A percentile compares a stretch with the other conserved stretches of the same genome.
Conservation (phyloP, 2,329 filamentous ascomycete species). For the Fusarium pseudograminearum region DNA sequence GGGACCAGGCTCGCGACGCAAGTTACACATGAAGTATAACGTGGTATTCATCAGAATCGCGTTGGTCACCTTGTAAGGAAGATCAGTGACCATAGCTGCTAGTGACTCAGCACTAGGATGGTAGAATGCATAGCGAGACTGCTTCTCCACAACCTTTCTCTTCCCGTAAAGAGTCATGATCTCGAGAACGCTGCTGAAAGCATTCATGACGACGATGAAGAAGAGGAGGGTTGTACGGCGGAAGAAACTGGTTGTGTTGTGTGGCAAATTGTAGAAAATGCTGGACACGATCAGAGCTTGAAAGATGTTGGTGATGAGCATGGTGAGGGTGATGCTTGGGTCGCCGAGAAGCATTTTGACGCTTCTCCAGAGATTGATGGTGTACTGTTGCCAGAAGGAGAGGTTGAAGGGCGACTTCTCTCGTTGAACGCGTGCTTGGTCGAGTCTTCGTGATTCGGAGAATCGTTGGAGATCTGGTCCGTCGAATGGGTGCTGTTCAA, state of each 20-base stretch:
- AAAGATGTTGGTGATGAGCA: conserved; percentile 38
- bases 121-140: conserved; percentile 50
- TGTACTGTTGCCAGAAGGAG: conserved; percentile 26
- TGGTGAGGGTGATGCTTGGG: conserved; percentile 29
- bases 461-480: conserved; percentile 41
- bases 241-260: conserved; percentile 27
- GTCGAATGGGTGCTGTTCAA: conserved; percentile 38
- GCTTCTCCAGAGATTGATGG: conserved; percentile 26
- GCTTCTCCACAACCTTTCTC: conserved; percentile 51
- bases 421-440: conserved; percentile 34
- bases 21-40: conserved; percentile 74
- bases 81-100: conserved; percentile 29
- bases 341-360: conserved; percentile 30
- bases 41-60: conserved; percentile 55
- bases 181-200: conserved; percentile 38
- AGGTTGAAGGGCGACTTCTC: conserved; percentile 35
- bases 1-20: conserved; percentile 66
- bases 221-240: conserved; percentile 29
- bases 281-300: conserved; percentile 31
- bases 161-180: conserved; percentile 45
- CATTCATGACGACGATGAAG: conserved; percentile 39
- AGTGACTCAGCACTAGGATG: conserved; percentile 47
- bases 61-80: conserved; percentile 40
- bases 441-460: conserved; percentile 23
- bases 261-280: conserved; percentile 35